A percentile compares a stretch with the other conserved stretches of the same genome.
Evolutionary conservation across 345 rosid genomes (phyloP).

Genomic region (Eucalyptus microcorys): DNA sequence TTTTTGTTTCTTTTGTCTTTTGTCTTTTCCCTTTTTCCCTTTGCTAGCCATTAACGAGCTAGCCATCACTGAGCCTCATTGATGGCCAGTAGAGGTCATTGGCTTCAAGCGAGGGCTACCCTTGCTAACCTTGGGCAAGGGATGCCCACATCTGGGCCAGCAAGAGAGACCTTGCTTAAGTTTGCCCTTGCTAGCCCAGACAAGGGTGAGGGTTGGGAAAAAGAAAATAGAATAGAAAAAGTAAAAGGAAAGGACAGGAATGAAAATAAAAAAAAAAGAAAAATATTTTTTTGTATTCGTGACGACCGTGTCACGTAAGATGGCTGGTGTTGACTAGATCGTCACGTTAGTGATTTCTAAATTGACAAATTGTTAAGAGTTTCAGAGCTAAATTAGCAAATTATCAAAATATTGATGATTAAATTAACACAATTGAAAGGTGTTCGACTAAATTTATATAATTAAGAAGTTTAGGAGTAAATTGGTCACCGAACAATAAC

Average conservation of each 20-base stretch:
- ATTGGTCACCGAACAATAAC: neutral
- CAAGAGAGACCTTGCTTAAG: neutral
- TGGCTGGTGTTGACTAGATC: fast-evolving
- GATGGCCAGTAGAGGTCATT: neutral
- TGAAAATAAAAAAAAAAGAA: no score
- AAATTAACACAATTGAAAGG: neutral
- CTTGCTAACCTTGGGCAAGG: neutral
- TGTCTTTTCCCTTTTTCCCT: neutral
- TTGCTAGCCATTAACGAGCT: neutral
- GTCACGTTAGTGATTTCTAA: no score
- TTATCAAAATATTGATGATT: no score
- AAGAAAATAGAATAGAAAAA: no score
- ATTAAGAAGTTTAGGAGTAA: neutral
- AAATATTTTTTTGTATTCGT: fast-evolving
- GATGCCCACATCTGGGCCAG: neutral
- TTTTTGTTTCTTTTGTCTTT: no score
- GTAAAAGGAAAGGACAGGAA: neutral
- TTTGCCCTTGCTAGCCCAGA: neutral
- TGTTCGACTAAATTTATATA: neutral
- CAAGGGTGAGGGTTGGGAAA: no score
- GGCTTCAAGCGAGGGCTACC: neutral
- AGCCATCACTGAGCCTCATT: neutral
- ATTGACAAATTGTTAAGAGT: neutral
- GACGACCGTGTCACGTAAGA: fast-evolving
- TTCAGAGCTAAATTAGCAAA: neutral